A percentile compares a stretch with the other conserved stretches of the same genome.
These are phyloP conservation scores for Fomitopsis betulina DNA, from an alignment of 1,284 basidiomycete genomes.

Conservation along the genomic window DNA sequence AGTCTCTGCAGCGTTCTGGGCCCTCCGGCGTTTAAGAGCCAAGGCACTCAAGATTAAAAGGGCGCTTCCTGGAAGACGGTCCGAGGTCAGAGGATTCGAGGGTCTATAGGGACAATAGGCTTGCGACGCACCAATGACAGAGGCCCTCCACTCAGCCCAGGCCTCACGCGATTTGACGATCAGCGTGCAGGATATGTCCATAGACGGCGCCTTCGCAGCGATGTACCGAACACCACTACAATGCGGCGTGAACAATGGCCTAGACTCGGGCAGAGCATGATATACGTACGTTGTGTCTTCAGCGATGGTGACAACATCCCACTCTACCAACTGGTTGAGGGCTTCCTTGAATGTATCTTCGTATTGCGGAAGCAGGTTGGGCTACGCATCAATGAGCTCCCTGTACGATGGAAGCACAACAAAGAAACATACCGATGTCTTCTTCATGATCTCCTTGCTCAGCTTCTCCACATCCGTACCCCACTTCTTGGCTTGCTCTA, in stretches of 20 bases:
- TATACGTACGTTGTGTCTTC: conserved; percentile 67
- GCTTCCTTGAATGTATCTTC: conserved; percentile 79
- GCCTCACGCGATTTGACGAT: conserved; percentile 65
- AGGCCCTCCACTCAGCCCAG: conserved; percentile 67
- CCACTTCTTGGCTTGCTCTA: conserved; percentile 66
- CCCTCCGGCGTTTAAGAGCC: conserved; percentile 33
- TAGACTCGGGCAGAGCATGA: conserved; percentile 14
- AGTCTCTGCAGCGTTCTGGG: conserved; percentile 57
- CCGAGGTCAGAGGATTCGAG: conserved; percentile 2
- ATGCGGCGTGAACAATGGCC: not conserved
- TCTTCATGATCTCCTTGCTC: conserved; percentile 49
- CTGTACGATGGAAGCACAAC: conserved; percentile 1
- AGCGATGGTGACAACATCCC: conserved; percentile 75
- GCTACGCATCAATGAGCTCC: conserved; percentile 31
- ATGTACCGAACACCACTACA: conserved; percentile 70
- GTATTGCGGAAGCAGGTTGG: conserved; percentile 48
- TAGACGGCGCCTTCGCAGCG: conserved; percentile 68
- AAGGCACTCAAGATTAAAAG: conserved; percentile 24
- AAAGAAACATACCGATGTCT: conserved; percentile 44
- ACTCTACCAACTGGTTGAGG: conserved; percentile 75
- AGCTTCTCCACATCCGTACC: conserved; percentile 60
- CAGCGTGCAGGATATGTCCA: conserved; percentile 68
- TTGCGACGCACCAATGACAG: conserved; percentile 56
- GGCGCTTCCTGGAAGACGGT: conserved; percentile 17
- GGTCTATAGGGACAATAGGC: conserved; percentile 3